Conservation (phyloP, 192 early-diverging fungal species). For the Diversispora eburnea region DNA sequence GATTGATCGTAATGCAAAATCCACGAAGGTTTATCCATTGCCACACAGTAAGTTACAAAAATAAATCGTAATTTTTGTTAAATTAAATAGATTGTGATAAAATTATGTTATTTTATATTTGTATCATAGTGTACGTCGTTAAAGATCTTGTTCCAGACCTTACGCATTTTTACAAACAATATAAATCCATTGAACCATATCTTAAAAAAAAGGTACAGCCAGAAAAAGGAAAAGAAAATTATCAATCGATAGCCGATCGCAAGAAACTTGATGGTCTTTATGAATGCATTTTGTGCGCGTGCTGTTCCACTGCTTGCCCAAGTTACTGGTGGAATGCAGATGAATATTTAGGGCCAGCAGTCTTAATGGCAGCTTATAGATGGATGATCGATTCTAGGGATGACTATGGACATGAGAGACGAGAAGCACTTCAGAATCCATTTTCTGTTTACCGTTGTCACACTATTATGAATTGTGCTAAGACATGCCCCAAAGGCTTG, state of each 20-base stretch:
- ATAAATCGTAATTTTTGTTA: background rate
- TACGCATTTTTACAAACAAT: conserved; percentile 97
- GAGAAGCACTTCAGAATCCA: conserved; percentile 84
- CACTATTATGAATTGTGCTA: conserved; percentile 98
- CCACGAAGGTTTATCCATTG: conserved; percentile 89
- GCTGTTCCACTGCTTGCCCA: conserved; percentile 95
- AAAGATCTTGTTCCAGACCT: conserved; percentile 98
- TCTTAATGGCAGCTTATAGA: conserved; percentile 96
- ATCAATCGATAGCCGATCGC: conserved; percentile 90
- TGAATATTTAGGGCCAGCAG: conserved; percentile 91
- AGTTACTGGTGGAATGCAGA: conserved; percentile 98
- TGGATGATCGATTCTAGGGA: conserved; percentile 99
- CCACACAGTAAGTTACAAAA: conserved; percentile 70
- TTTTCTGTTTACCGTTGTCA: conserved; percentile 99
- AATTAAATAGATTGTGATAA: background rate
- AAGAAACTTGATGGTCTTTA: conserved; percentile 95
- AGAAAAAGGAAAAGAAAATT: conserved; percentile 71
- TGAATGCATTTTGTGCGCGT: conserved; percentile 97
- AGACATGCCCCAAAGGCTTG: conserved; percentile 97
- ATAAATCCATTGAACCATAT: conserved; percentile 95
- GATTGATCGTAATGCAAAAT: conserved; percentile 72
- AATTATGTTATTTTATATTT: background rate
- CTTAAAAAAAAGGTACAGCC: conserved; percentile 81
- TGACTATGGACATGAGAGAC: conserved; percentile 82
- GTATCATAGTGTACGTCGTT: conserved; percentile 74